Evolutionary conservation across 73 alveolate species (phyloP).

Genomic region (Stentor coeruleus): DNA sequence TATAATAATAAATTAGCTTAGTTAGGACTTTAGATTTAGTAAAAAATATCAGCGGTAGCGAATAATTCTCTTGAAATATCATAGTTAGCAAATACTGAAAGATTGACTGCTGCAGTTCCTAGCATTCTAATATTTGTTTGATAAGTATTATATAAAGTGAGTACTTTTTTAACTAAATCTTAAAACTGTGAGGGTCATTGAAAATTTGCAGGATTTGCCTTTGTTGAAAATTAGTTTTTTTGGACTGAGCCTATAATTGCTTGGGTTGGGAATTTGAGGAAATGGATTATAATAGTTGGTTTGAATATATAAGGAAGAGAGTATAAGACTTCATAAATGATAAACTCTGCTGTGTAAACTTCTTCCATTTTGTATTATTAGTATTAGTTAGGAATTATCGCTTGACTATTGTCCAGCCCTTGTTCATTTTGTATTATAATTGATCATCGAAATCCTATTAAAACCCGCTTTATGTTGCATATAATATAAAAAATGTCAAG

Average conservation of each 20-base stretch:
- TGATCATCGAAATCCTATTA: no score
- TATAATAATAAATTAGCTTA: background rate
- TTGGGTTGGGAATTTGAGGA: slow-evolving; percentile 22
- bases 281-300: background rate
- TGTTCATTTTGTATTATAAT: no score
- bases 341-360: background rate
- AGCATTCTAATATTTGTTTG: slow-evolving; percentile 17
- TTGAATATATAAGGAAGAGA: background rate
- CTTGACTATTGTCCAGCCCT: no score
- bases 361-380: slow-evolving; percentile 30
- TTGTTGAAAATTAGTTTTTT: background rate
- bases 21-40: background rate
- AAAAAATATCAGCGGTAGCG: slow-evolving; percentile 18
- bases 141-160: slow-evolving; percentile 6
- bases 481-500: background rate
- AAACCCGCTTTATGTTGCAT: no score
- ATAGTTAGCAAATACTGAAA: background rate
- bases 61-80: background rate
- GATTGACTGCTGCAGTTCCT: slow-evolving; percentile 15
- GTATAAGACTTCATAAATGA: background rate
- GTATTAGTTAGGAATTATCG: no score
- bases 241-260: slow-evolving; percentile 14
- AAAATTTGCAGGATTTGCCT: slow-evolving; percentile 19
- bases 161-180: background rate
- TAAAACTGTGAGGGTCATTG: background rate